Base-by-base conservation (phyloP, 2,329 filamentous ascomycete genomes). In the Aspergillus sp. region DNA sequence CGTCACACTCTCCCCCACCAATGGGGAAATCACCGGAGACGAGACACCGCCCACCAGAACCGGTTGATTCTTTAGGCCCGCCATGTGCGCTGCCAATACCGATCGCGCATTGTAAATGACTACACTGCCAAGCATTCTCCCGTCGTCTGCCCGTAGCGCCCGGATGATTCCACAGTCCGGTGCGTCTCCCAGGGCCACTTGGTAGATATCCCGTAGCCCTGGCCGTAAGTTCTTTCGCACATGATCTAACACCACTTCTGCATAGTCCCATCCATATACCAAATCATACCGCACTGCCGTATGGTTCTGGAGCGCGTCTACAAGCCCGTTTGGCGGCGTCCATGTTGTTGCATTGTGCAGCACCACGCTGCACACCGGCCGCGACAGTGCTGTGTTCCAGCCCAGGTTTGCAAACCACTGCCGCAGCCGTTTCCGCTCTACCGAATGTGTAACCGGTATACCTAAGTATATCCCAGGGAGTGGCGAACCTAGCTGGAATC, bases 371-470 rank as follows among this genome's bases (percentile, higher is more conserved):
- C 80, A 84, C 0, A 86, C 77, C 0, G 81, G 73, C 9, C 79
- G 75, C 2, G 81, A 82, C 4, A 82, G 71, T 0, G 80, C 76
- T 2, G 79, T 85, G 59, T 94, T 90, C 90, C 90, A 96, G 12
- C 91, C 90, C 42, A 90, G 79, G 54, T 85, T 88, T n/a, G 84
- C 81, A 65, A 96, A 95, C 90, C 90, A 97, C 41, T 80, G 78
- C n/a, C 81, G 75, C 19, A 83, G 65, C 43, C 76, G 74, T 62
- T 81, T 83, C 13, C 79, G 74, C 57, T 84, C 81, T 3, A 76
- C 70, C 2, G 73, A 71, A 41, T 87, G 82, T 4, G 72, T 76
- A n/a, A 78, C 82, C 0, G 90, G 90, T 7, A 95, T 86, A 0
- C 90, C 91, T 0, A 88, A 80, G 60, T 90, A 96, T 20, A 95